phyloP scores from a whole-genome alignment of 257 asterid species.

The Salvia miltiorrhiza region DNA sequence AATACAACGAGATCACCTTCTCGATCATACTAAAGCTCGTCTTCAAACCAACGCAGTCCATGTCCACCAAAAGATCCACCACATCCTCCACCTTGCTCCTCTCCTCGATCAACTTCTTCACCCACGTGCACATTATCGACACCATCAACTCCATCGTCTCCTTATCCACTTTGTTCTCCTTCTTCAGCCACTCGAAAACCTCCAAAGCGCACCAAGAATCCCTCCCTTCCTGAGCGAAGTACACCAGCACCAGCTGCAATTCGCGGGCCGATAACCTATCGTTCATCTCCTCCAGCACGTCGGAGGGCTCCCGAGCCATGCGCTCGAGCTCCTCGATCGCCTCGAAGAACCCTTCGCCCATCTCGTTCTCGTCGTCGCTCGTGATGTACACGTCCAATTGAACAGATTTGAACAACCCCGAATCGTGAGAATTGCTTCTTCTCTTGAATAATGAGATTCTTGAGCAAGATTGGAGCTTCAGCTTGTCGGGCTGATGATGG shows the following conservation, averaged over 20 bases:
- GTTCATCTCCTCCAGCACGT: slow-evolving; percentile 90
- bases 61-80: slow-evolving; percentile 83
- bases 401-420: slow-evolving; percentile 52
- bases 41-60: slow-evolving; percentile 92
- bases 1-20: slow-evolving; percentile 83
- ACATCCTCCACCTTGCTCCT: slow-evolving; percentile 66
- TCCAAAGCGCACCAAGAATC: slow-evolving; percentile 97
- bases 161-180: slow-evolving; percentile 91
- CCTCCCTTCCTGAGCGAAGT: slow-evolving; percentile 94
- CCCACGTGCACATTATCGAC: slow-evolving; percentile 92
- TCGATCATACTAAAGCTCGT: slow-evolving; percentile 85
- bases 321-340: slow-evolving; percentile 93
- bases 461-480: slow-evolving; percentile 23
- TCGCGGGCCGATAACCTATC: slow-evolving; percentile 75
- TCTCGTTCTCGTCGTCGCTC: slow-evolving; percentile 76
- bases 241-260: slow-evolving; percentile 79
- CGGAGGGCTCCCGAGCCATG: slow-evolving; percentile 93
- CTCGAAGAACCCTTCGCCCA: slow-evolving; percentile 87
- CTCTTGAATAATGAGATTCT: slow-evolving; percentile 17
- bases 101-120: slow-evolving; percentile 73
- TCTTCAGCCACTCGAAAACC: slow-evolving; percentile 93
- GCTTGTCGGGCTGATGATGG: slow-evolving; percentile 20
- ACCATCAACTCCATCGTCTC: slow-evolving; percentile 98
- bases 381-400: slow-evolving; percentile 69
- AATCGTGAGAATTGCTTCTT: slow-evolving; percentile 23